A percentile compares a stretch with the other conserved stretches of the same genome.
Conservation (phyloP, 306 rosid genomes). For the Geum urbanum region DNA sequence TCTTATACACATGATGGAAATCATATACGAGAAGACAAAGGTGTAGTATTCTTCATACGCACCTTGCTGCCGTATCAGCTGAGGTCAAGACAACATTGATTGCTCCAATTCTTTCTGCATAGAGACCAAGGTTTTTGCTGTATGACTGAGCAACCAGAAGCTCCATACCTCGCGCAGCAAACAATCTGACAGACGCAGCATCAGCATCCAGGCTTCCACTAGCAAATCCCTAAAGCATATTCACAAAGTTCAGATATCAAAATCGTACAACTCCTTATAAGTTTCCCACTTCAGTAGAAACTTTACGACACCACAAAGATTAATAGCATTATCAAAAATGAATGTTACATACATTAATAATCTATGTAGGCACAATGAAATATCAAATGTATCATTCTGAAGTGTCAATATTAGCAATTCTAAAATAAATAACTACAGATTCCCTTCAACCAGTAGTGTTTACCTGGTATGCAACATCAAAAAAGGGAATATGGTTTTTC, state of each 20-base stretch:
- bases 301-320: neutral
- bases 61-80: conserved; percentile 86
- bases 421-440: neutral
- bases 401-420: neutral
- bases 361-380: neutral
- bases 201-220: conserved; percentile 96
- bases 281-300: conserved; percentile 6
- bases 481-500: conserved; percentile 85
- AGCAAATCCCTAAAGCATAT: conserved; percentile 79
- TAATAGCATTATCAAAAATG: neutral
- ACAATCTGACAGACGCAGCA: conserved; percentile 84
- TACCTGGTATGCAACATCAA: conserved; percentile 99
- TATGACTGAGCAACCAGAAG: conserved; percentile 92
- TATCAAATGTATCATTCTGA: neutral
- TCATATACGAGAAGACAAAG: neutral
- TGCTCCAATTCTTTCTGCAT: conserved; percentile 98
- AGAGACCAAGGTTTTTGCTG: conserved; percentile 96
- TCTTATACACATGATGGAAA: neutral
- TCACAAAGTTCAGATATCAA: conserved; percentile 13
- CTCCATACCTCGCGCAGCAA: conserved; percentile 88
- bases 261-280: neutral
- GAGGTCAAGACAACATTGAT: conserved; percentile 79
- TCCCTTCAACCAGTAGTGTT: conserved; percentile 8
- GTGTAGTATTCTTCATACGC: neutral
- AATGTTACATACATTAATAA: neutral